Percentiles rank a stretch among this genome's conserved stretches.
Conservation (phyloP, 805 yeast genomes). For the Metschnikowia lunata region DNA sequence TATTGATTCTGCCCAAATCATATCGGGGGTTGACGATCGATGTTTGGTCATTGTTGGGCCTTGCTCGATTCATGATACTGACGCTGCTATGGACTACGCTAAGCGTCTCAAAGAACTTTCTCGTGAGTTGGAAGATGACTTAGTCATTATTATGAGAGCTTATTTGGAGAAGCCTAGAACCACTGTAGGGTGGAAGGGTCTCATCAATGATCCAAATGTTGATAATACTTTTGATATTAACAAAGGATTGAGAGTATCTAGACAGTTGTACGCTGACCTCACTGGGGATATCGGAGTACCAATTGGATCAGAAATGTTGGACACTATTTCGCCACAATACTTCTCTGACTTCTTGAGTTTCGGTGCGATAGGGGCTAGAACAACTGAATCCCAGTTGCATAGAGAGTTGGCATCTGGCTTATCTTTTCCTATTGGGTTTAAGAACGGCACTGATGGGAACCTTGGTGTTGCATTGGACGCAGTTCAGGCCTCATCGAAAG, state of each 20-base stretch:
- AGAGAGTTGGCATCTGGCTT: conserved; percentile 96
- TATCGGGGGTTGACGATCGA: conserved; percentile 83
- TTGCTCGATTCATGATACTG: conserved; percentile 93
- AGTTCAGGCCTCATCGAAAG: conserved; percentile 82
- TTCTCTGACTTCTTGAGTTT: conserved; percentile 84
- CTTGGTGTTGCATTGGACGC: conserved; percentile 95
- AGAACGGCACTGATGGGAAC: conserved; percentile 96
- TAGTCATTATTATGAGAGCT: conserved; percentile 92
- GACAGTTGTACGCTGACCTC: conserved; percentile 79
- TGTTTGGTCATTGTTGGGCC: conserved; percentile 91
- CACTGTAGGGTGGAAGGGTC: conserved; percentile 98
- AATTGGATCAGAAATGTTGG: conserved; percentile 96
- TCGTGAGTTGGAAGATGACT: conserved; percentile 64
- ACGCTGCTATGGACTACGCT: conserved; percentile 88
- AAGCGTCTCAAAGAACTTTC: conserved; percentile 54
- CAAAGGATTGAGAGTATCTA: conserved; percentile 85
- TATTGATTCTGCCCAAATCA: conserved; percentile 64
- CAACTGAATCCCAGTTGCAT: conserved; percentile 97
- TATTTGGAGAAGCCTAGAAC: conserved; percentile 97
- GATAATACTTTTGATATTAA: conserved; percentile 90
- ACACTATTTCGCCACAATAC: conserved; percentile 95
- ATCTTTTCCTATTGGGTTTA: conserved; percentile 98
- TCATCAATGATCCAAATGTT: conserved; percentile 94
- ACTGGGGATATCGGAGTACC: conserved; percentile 69
- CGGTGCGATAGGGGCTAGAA: conserved; percentile 99